Base-by-base conservation (phyloP, 192 early-diverging fungal species). In the Coemansia sp. region DNA sequence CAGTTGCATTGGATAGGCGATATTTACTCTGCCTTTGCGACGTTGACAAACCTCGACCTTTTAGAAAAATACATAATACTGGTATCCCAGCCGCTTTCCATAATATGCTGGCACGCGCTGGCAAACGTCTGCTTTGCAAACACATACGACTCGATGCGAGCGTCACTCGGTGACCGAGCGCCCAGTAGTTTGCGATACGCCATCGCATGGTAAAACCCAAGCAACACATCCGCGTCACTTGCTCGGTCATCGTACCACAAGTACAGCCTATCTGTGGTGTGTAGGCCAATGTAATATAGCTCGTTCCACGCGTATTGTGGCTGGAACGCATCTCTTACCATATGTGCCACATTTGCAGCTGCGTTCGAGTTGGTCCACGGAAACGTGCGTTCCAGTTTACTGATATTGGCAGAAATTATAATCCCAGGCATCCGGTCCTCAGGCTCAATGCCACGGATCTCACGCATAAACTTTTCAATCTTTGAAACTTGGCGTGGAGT, bases 401-500 rank as follows among this genome's bases (percentile, higher is more conserved):
- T 29, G 32, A 76, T 35, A 9, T 58, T 27, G 2, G 59, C 56
- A 27, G 66, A 63, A 14, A 78, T 53, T 11, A 57, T 38, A 24
- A 78, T 65, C 14, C 75, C 70, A 4, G 75, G 75, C 8, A 56
- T 29, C 18, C 20, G 19, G 19, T 53, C 59, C 1, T 7, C 9
- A 1, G 75, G 55, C 10, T 48, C 48, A 14, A 78, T 53, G 20
- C 48, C 39, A 47, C n/a, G 54, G 3, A 50, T 57, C 55, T 73
- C 49, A n/a, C 56, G 75, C 65, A 78, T 73, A 59, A 78, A 78
- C 59, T 62, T 56, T 54, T 78, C 75, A 14, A 59, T 54, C 1
- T 13, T 16, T 9, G 75, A 68, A 2, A 69, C 75, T 39, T 78
- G 58, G 22, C 70, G 69, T 29, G 75, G 75, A 1, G 75, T 59